A percentile compares a stretch with the other conserved stretches of the same genome.
These are phyloP conservation scores for Neofusicoccum kwambonambiense DNA, from an alignment of 2,329 filamentous ascomycete genomes.

Conservation along the genomic window DNA sequence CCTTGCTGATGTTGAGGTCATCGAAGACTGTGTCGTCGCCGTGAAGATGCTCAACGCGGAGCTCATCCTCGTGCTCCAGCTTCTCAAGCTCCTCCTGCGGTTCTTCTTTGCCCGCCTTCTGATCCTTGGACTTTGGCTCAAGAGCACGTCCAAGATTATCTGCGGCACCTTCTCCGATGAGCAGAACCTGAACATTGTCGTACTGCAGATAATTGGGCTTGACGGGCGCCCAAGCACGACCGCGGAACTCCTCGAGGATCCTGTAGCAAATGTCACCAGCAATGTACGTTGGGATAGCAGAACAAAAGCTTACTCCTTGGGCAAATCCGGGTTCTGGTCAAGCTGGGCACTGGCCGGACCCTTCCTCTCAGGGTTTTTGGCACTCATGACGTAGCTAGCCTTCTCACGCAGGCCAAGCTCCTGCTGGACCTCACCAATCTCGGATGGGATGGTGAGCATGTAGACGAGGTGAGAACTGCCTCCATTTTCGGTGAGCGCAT, in stretches of 20 bases:
- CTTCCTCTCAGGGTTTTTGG: conserved; percentile 73
- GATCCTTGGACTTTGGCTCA: conserved; percentile 56
- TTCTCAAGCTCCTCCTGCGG: conserved; percentile 71
- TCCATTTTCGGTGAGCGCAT: conserved; percentile 72
- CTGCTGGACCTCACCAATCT: conserved; percentile 69
- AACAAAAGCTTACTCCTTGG: conserved; percentile 59
- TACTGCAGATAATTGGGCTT: conserved; percentile 74
- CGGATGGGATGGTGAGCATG: conserved; percentile 69
- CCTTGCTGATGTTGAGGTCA: conserved; percentile 59
- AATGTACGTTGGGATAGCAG: background rate
- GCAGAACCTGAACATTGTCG: conserved; percentile 70
- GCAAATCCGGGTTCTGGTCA: conserved; percentile 66
- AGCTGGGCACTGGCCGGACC: conserved; percentile 64
- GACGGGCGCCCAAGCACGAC: conserved; percentile 71
- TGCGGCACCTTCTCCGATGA: conserved; percentile 68
- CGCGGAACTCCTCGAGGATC: conserved; percentile 68
- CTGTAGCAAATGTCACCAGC: conserved; percentile 38
- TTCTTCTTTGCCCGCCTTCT: conserved; percentile 59
- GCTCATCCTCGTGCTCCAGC: conserved; percentile 71
- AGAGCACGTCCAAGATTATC: conserved; percentile 57
- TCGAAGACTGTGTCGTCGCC: conserved; percentile 61
- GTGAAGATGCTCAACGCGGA: conserved; percentile 61
- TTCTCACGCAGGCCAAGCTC: conserved; percentile 69
- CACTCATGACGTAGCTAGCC: conserved; percentile 75
- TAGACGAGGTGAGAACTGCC: conserved; percentile 76